A percentile compares a stretch with the other conserved stretches of the same genome.
Evolutionary conservation across 2,329 filamentous ascomycete genomes (phyloP).

Genomic region (Talaromyces marneffei): DNA sequence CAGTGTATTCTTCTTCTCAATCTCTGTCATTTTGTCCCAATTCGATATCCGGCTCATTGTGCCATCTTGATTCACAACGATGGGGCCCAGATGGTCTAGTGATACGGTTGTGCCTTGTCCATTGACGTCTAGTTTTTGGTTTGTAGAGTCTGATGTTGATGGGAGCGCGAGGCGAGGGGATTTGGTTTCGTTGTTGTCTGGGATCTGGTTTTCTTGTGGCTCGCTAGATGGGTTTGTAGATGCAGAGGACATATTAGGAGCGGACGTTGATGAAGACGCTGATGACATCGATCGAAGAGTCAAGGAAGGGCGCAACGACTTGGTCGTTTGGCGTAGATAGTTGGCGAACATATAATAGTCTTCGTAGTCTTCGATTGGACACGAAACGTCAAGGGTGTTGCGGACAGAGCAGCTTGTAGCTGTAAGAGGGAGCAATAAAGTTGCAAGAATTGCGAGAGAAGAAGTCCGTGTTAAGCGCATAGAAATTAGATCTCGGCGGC

Average conservation of each 20-base stretch:
- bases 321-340: slow-evolving; percentile 5
- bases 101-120: slow-evolving; percentile 41
- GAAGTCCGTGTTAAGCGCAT: background rate
- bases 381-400: background rate
- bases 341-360: slow-evolving; percentile 9
- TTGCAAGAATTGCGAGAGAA: background rate
- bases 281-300: slow-evolving; percentile 2
- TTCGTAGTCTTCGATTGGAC: background rate
- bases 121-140: slow-evolving; percentile 59
- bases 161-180: slow-evolving; percentile 10
- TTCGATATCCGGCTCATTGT: slow-evolving; percentile 66
- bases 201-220: background rate
- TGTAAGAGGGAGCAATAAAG: background rate
- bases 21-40: slow-evolving; percentile 65
- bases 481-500: background rate
- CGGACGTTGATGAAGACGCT: background rate
- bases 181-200: background rate
- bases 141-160: background rate
- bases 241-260: slow-evolving; percentile 4
- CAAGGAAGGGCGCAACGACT: slow-evolving; percentile 1
- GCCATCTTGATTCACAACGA: slow-evolving; percentile 69
- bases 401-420: background rate
- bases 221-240: background rate
- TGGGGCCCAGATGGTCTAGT: slow-evolving; percentile 64
- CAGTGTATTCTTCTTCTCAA: slow-evolving; percentile 62